Evolutionary conservation across 2,329 filamentous ascomycete species (phyloP).

Genomic region (Ascochyta pisi): DNA sequence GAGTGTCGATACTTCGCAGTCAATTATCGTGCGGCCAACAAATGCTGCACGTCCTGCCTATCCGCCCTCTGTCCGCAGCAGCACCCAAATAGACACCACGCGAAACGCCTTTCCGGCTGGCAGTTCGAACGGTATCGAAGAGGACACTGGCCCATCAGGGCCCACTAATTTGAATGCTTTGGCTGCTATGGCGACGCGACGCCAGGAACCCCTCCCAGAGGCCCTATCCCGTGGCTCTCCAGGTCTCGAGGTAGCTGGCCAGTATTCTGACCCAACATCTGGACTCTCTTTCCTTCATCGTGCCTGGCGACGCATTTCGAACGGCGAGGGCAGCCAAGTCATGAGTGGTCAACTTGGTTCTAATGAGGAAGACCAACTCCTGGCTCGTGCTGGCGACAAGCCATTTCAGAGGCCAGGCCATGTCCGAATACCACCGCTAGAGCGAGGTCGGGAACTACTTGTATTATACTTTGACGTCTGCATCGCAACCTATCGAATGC

Average conservation of each 20-base stretch:
- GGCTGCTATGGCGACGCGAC: slow-evolving; percentile 3
- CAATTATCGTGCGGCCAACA: background rate
- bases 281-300: slow-evolving; percentile 66
- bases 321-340: slow-evolving; percentile 58
- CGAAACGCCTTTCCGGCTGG: background rate
- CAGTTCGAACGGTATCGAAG: background rate
- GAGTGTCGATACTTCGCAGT: background rate
- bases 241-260: slow-evolving; percentile 60
- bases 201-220: slow-evolving; percentile 9
- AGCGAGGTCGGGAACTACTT: slow-evolving; percentile 47
- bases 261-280: slow-evolving; percentile 63
- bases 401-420: slow-evolving; percentile 53
- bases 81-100: background rate
- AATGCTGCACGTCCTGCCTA: background rate
- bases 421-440: slow-evolving; percentile 23
- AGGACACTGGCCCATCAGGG: background rate
- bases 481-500: slow-evolving; percentile 64
- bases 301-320: slow-evolving; percentile 69
- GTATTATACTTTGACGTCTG: slow-evolving; percentile 65
- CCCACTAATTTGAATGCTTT: background rate
- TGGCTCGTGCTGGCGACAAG: slow-evolving; percentile 60
- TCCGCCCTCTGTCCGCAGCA: too few relatives aligned
- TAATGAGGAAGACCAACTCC: slow-evolving; percentile 50
- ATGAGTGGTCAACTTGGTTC: slow-evolving; percentile 19
- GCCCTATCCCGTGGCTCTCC: slow-evolving; percentile 49